phyloP scores from a whole-genome alignment of 1,284 basidiomycete genomes.

The Lentinula novae-zelandiae region DNA sequence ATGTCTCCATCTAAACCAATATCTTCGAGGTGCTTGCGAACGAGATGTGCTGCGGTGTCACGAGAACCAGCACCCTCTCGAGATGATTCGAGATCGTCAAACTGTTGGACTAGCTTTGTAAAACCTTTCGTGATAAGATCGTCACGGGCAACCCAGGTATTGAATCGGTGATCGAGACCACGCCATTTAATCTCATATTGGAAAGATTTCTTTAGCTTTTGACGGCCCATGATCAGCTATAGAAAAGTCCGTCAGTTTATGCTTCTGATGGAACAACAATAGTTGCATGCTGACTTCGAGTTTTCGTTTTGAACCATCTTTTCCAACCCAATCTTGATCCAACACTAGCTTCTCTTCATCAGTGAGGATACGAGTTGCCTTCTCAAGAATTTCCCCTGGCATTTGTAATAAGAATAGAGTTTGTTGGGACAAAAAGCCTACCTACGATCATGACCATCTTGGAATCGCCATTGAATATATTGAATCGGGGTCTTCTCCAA shows the following conservation, averaged over 20 bases:
- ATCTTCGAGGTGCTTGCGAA: slow-evolving; percentile 89
- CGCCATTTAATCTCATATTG: slow-evolving; percentile 98
- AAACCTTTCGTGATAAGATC: slow-evolving; percentile 88
- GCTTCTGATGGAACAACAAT: background rate
- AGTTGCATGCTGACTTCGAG: slow-evolving; percentile 61
- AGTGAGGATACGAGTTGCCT: slow-evolving; percentile 88
- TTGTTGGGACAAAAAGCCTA: slow-evolving; percentile 18
- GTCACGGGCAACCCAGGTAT: slow-evolving; percentile 93
- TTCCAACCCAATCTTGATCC: slow-evolving; percentile 89
- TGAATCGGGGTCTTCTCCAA: slow-evolving; percentile 93
- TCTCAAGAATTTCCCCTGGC: slow-evolving; percentile 85
- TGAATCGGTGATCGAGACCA: slow-evolving; percentile 89
- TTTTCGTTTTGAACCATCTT: slow-evolving; percentile 89
- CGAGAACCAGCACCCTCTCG: slow-evolving; percentile 89
- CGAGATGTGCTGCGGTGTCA: slow-evolving; percentile 76
- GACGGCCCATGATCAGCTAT: slow-evolving; percentile 89
- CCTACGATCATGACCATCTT: slow-evolving; percentile 96
- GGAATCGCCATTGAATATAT: slow-evolving; percentile 99
- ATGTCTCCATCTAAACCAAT: slow-evolving; percentile 97
- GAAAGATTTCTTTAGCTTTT: slow-evolving; percentile 95
- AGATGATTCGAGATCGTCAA: slow-evolving; percentile 95
- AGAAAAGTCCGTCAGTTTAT: slow-evolving; percentile 7
- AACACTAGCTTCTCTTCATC: slow-evolving; percentile 82
- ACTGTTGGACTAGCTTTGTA: slow-evolving; percentile 89
- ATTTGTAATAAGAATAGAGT: slow-evolving; percentile 14